Base-by-base conservation (phyloP, 2,329 filamentous ascomycete species). In the Epichloe sibirici region DNA sequence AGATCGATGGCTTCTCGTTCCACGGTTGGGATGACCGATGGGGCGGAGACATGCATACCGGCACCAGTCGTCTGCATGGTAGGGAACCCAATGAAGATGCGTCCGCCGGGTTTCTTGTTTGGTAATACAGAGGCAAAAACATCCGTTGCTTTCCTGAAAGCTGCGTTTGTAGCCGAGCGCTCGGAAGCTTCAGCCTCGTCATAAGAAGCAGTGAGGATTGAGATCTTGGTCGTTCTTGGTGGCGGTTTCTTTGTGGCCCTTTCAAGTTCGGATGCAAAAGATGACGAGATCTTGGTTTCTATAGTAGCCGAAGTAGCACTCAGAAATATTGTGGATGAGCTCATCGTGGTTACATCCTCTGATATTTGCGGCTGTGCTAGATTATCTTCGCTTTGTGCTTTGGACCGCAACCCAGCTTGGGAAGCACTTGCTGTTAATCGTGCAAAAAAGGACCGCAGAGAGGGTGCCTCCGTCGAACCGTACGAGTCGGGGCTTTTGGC, bases 181-280 rank as follows among this genome's bases (percentile, higher is more conserved):
- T 83, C 75, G 0, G 86, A 85, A 3, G 83, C 82, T 51, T 83
- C 72, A 1, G 81, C 77, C 61, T 93, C 89, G 60, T 95, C 88
- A 63, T 91, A 95, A 0, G 91, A 94, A 17, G 91, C 90, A 0
- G 90, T 96, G 48, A 98, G 70, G 37, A 97, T 87, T 6, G 91
- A 86, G 28, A 98, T 79, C 49, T 83, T 88, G 0, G 93, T 94
- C 11, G 78, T 79, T 65, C 89, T 95, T 0, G 93, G 93, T 0
- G 94, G 93, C 3, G 90, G 88, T 63, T 98, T 98, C 70, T 97
- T 96, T 1, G 94, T 98, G 15, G 94, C 93, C 56, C 94, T 82
- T 70, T 97, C 90, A 11, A 98, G 78, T 65, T 98, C 94, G 1
- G 83, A 77, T 3, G 89, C 83, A 61, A 97, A 89, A 40, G 76